Conservation (phyloP, 2,329 filamentous ascomycete species). For the Teratosphaeria zuluensis region DNA sequence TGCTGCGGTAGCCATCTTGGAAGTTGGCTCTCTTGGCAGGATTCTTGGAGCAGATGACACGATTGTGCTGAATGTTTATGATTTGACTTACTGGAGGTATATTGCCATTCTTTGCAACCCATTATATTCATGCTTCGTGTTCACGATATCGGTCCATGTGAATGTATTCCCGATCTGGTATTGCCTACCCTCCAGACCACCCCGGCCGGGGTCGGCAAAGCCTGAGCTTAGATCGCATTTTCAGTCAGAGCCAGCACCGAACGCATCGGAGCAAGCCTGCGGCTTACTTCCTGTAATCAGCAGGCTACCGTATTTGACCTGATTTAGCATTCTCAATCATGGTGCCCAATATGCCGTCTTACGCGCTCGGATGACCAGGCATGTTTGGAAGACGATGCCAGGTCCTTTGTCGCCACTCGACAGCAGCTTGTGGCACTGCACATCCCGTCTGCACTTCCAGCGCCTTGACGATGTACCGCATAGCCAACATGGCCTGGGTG, state of each 20-base stretch:
- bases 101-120: not conserved
- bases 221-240: not conserved
- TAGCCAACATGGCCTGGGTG: not conserved
- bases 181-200: not conserved
- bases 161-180: not conserved
- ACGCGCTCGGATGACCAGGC: not conserved
- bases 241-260: not conserved
- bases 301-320: not conserved
- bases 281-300: not conserved
- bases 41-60: not conserved
- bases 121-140: not conserved
- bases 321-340: not conserved
- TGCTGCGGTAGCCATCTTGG: constrained; percentile 2
- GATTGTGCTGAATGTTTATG: not conserved
- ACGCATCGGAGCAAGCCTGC: not conserved
- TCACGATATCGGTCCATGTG: not conserved
- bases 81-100: not conserved
- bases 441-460: not conserved
- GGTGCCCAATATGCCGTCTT: not conserved
- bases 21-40: not conserved
- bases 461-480: not conserved
- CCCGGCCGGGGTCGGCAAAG: not conserved
- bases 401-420: not conserved
- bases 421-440: not conserved
- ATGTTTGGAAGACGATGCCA: not conserved